Evolutionary conservation across 179 eudicot genomes (phyloP).

Genomic region (Silene coronaria): DNA sequence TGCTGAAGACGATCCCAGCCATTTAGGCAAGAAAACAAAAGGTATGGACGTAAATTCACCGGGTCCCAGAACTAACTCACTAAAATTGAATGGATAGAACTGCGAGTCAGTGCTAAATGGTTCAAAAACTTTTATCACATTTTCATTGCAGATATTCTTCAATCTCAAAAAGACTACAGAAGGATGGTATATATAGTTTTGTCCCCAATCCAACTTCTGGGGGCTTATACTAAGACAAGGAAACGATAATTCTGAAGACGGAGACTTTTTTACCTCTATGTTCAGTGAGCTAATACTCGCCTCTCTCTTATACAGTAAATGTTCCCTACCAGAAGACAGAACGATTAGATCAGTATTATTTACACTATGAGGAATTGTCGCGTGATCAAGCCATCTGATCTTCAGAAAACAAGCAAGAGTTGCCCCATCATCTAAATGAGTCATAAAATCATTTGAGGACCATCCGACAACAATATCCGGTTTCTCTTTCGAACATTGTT

Average conservation of each 20-base stretch:
- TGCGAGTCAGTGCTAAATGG: conserved; percentile 75
- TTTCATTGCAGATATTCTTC: conserved; percentile 47
- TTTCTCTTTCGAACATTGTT: conserved; percentile 14
- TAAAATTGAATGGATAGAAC: conserved; percentile 68
- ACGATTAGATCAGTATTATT: conserved; percentile 22
- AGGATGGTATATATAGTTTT: conserved; percentile 49
- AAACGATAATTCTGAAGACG: conserved; percentile 32
- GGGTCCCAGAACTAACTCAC: conserved; percentile 58
- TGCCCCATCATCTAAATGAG: conserved; percentile 37
- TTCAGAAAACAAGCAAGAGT: conserved; percentile 50
- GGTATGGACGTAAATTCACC: conserved; percentile 62
- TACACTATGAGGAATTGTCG: conserved; percentile 18
- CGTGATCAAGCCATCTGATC: conserved; percentile 31
- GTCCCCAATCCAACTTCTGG: conserved; percentile 65
- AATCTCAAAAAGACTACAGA: conserved; percentile 51
- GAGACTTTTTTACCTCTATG: conserved; percentile 33
- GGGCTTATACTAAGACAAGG: conserved; percentile 53
- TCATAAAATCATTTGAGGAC: conserved; percentile 33
- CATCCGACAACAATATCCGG: conserved; percentile 35
- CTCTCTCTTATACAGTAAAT: conserved; percentile 26
- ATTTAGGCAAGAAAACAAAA: conserved; percentile 62
- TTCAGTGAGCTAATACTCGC: conserved; percentile 27
- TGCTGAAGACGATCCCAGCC: conserved; percentile 63
- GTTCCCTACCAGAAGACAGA: conserved; percentile 36
- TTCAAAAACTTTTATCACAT: conserved; percentile 40